Evolutionary conservation across 306 rosid species (phyloP).

Genomic region (Glycine latifolia): DNA sequence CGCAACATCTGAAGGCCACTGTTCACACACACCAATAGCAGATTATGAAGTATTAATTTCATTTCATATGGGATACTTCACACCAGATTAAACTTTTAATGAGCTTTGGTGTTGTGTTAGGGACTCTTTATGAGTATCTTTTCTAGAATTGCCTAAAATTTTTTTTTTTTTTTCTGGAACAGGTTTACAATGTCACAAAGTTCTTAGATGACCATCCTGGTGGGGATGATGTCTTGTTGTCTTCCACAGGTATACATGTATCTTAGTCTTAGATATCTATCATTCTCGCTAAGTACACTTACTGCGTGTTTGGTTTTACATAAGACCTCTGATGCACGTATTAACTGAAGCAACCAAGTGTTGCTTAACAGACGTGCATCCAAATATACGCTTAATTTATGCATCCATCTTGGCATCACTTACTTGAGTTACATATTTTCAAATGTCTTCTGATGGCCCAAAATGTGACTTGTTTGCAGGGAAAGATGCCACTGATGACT

Average conservation of each 20-base stretch:
- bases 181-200: conserved; percentile 81
- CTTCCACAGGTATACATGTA: conserved; percentile 62
- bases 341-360: neutral
- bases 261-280: neutral
- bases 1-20: neutral
- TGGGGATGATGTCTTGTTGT: conserved; percentile 81
- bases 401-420: neutral
- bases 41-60: neutral
- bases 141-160: neutral
- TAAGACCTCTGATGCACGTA: neutral
- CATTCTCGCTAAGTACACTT: neutral
- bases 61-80: neutral
- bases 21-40: neutral
- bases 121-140: neutral
- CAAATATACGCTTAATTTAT: neutral
- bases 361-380: neutral
- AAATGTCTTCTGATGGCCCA: conserved; percentile 6
- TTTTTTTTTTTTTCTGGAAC: conserved; percentile 11
- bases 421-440: neutral
- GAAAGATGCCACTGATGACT: conserved; percentile 83
- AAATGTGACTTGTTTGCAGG: conserved; percentile 53
- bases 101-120: neutral
- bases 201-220: conserved; percentile 96
- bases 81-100: neutral
- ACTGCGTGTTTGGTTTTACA: neutral